Base-by-base conservation (phyloP, 306 rosid species). In the Citrullus amarus region DNA sequence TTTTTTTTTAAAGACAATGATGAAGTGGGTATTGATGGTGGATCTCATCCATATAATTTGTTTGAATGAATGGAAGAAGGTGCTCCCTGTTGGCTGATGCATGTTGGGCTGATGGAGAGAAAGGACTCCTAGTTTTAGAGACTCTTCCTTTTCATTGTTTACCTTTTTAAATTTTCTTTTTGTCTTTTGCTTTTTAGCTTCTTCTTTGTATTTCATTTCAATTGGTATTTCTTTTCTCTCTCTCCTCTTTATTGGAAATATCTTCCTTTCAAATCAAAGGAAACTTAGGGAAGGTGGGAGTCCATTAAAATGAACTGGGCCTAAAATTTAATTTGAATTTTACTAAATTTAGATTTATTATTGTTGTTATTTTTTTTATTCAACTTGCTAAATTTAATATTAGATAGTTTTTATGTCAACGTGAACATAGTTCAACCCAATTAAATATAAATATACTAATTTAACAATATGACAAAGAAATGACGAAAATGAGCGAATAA, bases 161-260 rank as follows among this genome's bases (percentile, higher is more conserved):
- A 36, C 71, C 71, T 17, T 36, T 36, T 65, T 65, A 1, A 34
- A 65, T 65, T 69, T 69, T 69, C 75, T 69, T 69, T 43, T 69
- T 69, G 75, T 69, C 75, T n/a, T 69, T 69, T 69, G 75, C 75
- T 14, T 44, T 69, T 69, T 69, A 69, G 18, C 75, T 69, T 69
- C 75, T 69, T 69, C 75, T 69, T 43, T 69, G 11, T 12, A 69
- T 69, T 69, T 69, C 55, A 11, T 69, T 69, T 69, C 36, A 11
- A n/a, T 65, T 66, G 77, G 58, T 9, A 38, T 38, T 3, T 34
- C 14, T 20, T 32, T 3, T 28, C 50, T 67, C 71, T 38, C 71
- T 65, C 22, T 32, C 8, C 34, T 36, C 48, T 36, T 41, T 67
- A n/a, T 9, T 43, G 75, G 75, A 41, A 68, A 20, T 43, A 68